A percentile compares a stretch with the other conserved stretches of the same genome.
Conservation (phyloP, 768 basidiomycete species). For the Antrodiella citrinella region DNA sequence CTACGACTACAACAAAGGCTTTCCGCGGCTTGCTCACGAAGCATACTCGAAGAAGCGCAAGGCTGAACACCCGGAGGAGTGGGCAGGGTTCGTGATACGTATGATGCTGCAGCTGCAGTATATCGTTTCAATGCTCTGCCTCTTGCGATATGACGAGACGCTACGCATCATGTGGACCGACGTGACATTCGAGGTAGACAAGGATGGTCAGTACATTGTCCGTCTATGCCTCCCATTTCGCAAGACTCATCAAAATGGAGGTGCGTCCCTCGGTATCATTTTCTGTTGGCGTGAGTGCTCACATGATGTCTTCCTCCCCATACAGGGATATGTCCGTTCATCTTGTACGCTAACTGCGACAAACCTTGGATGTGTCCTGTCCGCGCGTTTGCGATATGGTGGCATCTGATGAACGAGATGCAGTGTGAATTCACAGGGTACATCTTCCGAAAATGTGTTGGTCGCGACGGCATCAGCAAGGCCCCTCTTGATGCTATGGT, state of each 20-base stretch:
- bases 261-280: slow-evolving; percentile 6
- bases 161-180: slow-evolving; percentile 16
- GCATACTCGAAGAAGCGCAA: background rate
- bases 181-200: background rate
- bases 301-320: background rate
- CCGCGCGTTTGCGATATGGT: slow-evolving; percentile 17
- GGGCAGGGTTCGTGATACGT: slow-evolving; percentile 14
- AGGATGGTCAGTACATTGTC: background rate
- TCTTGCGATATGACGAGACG: slow-evolving; percentile 19
- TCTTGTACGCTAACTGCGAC: slow-evolving; percentile 8
- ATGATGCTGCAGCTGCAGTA: slow-evolving; percentile 17
- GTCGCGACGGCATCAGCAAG: slow-evolving; percentile 1
- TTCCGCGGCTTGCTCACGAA: slow-evolving; percentile 1
- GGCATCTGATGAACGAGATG: background rate
- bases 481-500: slow-evolving; percentile 4
- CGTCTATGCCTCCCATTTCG: slow-evolving; percentile 11
- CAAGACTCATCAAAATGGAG: slow-evolving; percentile 17
- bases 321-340: slow-evolving; percentile 14
- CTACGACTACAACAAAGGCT: slow-evolving; percentile 7
- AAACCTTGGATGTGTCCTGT: slow-evolving; percentile 13
- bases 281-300: background rate
- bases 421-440: slow-evolving; percentile 5
- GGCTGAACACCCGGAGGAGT: slow-evolving; percentile 1
- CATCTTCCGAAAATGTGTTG: slow-evolving; percentile 9
- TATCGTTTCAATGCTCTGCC: slow-evolving; percentile 13